Base-by-base conservation (phyloP, 2,329 filamentous ascomycete species). In the Colletotrichum incanum region DNA sequence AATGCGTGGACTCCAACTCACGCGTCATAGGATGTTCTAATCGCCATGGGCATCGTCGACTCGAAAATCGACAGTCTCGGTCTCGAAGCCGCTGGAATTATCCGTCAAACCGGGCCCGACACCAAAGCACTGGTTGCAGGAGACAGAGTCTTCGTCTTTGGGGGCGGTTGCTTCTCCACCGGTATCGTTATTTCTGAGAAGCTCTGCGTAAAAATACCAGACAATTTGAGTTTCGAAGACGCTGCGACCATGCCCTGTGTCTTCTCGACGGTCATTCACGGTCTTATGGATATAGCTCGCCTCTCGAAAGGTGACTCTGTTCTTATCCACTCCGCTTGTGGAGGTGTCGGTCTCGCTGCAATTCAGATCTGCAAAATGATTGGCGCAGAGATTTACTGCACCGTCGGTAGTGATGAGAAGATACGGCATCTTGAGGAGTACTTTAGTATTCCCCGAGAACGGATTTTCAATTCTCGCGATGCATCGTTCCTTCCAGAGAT, bases 181-280 rank as follows among this genome's bases (percentile, higher is more conserved):
- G 41, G 43, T 28, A 47, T 66, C 16, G 43, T 41, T 3, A 31
- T 71, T n/a, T 50, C 67, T 0, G 66, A 62, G n/a, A 66, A 52
- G 41, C n/a, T 73, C 14, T 66, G 61, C 3, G 77, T 75, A 34
- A 77, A 77, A 18, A 83, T 87, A 7, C 82, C 82, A 0, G 79
- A 80, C 1, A 43, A 66, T 2, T 71, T 85, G 67, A 69, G 59
- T 11, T 84, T 84, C 23, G 78, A 79, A 34, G 77, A 80, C 6
- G 83, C 79, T 1, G 81, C 81, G 8, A 78, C 81, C 0, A 76
- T 85, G 61, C 82, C 82, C 0, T 73, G 79, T 3, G 78, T 79
- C 5, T 84, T 76, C 47, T 65, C 73, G 14, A 85, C 83, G 0
- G 82, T 79, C 0, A 76, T 79, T 34, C 75, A 79, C 45, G 74